A percentile compares a stretch with the other conserved stretches of the same genome.
These are phyloP conservation scores for Gnomoniopsis smithogilvyi DNA, from an alignment of 2,329 filamentous ascomycete genomes.

Conservation along the genomic window DNA sequence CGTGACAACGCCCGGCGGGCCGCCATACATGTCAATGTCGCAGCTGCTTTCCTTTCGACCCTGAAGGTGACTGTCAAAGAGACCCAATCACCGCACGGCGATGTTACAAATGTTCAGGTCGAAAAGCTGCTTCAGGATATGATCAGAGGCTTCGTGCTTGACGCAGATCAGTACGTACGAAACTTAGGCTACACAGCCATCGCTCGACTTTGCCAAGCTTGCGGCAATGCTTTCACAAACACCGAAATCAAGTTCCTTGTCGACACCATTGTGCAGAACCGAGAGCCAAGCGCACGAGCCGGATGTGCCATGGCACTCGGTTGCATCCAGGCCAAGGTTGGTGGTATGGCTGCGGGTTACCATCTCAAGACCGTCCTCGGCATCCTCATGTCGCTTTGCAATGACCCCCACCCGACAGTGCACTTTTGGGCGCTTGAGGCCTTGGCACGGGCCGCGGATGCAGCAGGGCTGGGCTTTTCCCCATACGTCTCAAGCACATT, in stretches of 20 bases:
- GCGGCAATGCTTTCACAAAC: constrained; percentile 86
- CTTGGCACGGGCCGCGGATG: constrained; percentile 80
- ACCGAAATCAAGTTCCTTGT: constrained; percentile 82
- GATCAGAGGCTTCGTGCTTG: constrained; percentile 68
- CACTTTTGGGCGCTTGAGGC: constrained; percentile 97
- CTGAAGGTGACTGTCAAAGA: constrained; percentile 84
- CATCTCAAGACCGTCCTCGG: constrained; percentile 97
- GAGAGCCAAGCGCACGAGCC: constrained; percentile 88
- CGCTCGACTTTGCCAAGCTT: constrained; percentile 77
- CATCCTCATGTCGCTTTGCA: constrained; percentile 95
- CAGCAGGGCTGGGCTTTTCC: constrained; percentile 88
- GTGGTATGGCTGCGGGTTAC: constrained; percentile 94
- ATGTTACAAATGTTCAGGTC: constrained; percentile 70
- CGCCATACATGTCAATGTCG: constrained; percentile 87
- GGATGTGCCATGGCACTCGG: constrained; percentile 93
- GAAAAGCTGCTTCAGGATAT: constrained; percentile 83
- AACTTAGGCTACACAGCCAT: constrained; percentile 81
- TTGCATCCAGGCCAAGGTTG: constrained; percentile 90
- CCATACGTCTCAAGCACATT: constrained; percentile 86
- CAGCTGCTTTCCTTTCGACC: constrained; percentile 74
- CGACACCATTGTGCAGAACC: constrained; percentile 89
- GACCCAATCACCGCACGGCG: constrained; percentile 67
- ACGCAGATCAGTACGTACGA: constrained; percentile 82
- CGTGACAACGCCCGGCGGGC: constrained; percentile 85
- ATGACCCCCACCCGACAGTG: constrained; percentile 90